Evolutionary conservation across 2,329 filamentous ascomycete genomes (phyloP), one percentile per base, ranked within the genome.

Genomic region (Curvularia verruculosa): DNA sequence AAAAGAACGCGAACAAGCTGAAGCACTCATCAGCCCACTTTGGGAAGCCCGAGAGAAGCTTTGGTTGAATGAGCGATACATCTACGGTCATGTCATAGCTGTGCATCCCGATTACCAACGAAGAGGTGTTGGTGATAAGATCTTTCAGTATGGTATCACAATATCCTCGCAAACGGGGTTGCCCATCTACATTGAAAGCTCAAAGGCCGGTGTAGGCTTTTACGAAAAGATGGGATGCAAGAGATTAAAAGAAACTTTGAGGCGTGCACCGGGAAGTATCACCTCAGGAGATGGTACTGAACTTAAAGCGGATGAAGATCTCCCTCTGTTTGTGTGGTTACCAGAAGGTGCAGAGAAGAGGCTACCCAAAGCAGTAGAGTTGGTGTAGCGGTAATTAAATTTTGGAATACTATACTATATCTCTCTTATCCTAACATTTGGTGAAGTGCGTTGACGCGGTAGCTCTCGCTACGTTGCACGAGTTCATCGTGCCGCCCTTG

Each of bases 151-250:
- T 68, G 79, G 78, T 6, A 64, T 54, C 12, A 54, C 51, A 13
- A 47, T 71, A 7, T 72, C 76, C 52, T 71, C 79, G 52, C 63
- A 74, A 15, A 65, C 74, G 19, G 65, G 65, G 13, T 57, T 82
- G 28, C 80, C 80, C 3, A 69, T 81, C 3, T 83, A 83, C 68
- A 75, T 83, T 39, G 81, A 83, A 65, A 78, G 80, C 1, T 81
- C 80, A 0, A 76, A 72, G 3, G 72, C 74, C 4, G 79, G 78
- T 0, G 69, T 76, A 36, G 69, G 69, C 7, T 68, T 83, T 26
- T 84, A 83, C 65, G 71, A 77, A 55, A 82, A 78, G 58, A 73
- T 80, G 62, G 81, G 81, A 2, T 83, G 81, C 61, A 69, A 72
- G 48, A 70, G 69, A 49, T 63, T 82, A 5, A 71, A 75, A 2